These are phyloP conservation scores for Strigomonas culicis DNA, from an alignment of 208 protist species.

Conservation along the genomic window DNA sequence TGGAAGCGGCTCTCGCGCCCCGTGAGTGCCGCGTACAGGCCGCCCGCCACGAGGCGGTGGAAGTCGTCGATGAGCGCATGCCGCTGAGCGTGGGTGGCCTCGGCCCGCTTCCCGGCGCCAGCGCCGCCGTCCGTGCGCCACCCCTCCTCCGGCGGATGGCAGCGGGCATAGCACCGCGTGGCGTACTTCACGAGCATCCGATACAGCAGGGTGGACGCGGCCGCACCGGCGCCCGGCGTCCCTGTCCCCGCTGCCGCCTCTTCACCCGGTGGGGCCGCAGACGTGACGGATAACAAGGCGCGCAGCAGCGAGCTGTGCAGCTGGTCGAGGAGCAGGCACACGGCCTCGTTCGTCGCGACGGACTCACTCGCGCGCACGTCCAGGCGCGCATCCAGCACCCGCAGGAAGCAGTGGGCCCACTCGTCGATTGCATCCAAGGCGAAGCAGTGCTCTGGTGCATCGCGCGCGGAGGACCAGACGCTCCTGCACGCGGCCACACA, in stretches of 20 bases:
- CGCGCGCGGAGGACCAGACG: neutral
- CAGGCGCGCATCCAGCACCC: conserved; percentile 1
- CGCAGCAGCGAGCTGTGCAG: neutral
- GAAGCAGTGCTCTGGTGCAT: neutral
- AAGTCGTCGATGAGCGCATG: conserved; percentile 2
- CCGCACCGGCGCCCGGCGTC: no score
- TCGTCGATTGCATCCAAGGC: neutral
- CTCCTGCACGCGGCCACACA: neutral
- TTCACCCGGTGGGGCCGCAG: neutral
- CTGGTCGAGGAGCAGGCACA: neutral
- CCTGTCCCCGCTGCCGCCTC: no score
- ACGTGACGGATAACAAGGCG: neutral
- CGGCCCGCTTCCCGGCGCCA: neutral
- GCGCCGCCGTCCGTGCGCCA: no score
- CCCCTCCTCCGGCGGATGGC: neutral
- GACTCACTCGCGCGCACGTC: neutral
- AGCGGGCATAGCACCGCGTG: neutral
- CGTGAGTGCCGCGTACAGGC: neutral
- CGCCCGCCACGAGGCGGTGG: neutral
- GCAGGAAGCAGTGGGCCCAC: neutral
- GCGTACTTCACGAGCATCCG: neutral
- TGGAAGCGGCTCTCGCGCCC: neutral
- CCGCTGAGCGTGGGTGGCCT: neutral
- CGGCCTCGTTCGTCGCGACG: neutral
- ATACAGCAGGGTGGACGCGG: neutral